These are phyloP conservation scores for Metschnikowia baotianmanensis DNA, from an alignment of 805 yeast genomes.

Conservation along the genomic window DNA sequence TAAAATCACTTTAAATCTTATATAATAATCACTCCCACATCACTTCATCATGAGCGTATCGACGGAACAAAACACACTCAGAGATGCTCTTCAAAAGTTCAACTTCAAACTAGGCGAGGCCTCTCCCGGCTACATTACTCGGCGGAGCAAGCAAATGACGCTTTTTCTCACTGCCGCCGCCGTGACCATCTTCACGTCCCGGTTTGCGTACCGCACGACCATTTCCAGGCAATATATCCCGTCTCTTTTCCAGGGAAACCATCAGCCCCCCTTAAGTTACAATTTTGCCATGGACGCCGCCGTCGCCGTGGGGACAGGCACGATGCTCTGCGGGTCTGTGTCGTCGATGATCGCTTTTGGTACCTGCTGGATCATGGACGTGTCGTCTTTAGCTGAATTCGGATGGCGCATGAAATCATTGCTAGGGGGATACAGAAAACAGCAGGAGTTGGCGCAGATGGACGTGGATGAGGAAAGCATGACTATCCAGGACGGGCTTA, in stretches of 20 bases:
- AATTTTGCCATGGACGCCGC: conserved; percentile 81
- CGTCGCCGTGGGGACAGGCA: conserved; percentile 79
- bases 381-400: conserved; percentile 66
- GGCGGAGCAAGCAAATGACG: conserved; percentile 71
- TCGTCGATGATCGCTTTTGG: conserved; percentile 74
- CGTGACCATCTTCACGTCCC: conserved; percentile 65
- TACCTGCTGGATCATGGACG: conserved; percentile 76
- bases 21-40: too few species aligned
- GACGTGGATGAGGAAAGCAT: conserved; percentile 61
- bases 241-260: conserved; percentile 76
- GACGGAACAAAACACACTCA: not conserved
- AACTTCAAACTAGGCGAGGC: conserved; percentile 35
- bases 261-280: conserved; percentile 74
- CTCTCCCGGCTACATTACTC: conserved; percentile 50
- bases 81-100: conserved; percentile 8
- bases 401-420: conserved; percentile 60
- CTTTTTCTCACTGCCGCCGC: conserved; percentile 71
- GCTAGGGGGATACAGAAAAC: conserved; percentile 68
- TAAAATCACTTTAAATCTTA: too few species aligned
- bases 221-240: conserved; percentile 73
- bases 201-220: conserved; percentile 75
- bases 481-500: conserved; percentile 54
- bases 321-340: conserved; percentile 68
- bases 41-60: not conserved
- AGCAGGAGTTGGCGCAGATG: conserved; percentile 40